Evolutionary conservation across 345 rosid genomes (phyloP).

Genomic region (Turritis glabra): DNA sequence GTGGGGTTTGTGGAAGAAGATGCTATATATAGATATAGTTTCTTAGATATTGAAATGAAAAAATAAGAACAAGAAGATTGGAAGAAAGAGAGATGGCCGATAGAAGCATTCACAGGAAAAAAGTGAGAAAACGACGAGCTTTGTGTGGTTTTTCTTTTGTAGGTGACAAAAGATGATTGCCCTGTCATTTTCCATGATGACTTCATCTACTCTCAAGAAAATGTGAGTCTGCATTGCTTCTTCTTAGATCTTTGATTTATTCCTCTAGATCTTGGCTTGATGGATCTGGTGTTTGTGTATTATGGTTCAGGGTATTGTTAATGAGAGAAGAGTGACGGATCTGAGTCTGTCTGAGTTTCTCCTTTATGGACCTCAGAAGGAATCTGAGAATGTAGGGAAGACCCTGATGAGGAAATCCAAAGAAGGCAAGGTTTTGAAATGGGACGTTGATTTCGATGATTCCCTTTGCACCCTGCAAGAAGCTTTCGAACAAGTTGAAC

Average conservation of each 20-base stretch:
- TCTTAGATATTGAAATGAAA: slow-evolving; percentile 17
- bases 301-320: slow-evolving; percentile 55
- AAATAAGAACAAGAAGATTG: slow-evolving; percentile 25
- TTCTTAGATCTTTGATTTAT: background rate
- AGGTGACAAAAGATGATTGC: slow-evolving; percentile 92
- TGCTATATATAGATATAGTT: slow-evolving; percentile 19
- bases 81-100: slow-evolving; percentile 28
- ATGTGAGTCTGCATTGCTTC: slow-evolving; percentile 53
- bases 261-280: slow-evolving; percentile 25
- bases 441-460: slow-evolving; percentile 86
- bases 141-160: slow-evolving; percentile 51
- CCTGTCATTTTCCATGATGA: slow-evolving; percentile 96
- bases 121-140: slow-evolving; percentile 25
- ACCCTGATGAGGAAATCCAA: slow-evolving; percentile 66
- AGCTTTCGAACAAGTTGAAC: slow-evolving; percentile 72
- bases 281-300: slow-evolving; percentile 24
- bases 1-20: slow-evolving; percentile 14
- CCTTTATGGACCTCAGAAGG: slow-evolving; percentile 79
- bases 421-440: slow-evolving; percentile 64
- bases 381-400: slow-evolving; percentile 53
- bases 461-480: slow-evolving; percentile 75
- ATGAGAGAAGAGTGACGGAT: slow-evolving; percentile 82
- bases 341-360: slow-evolving; percentile 65
- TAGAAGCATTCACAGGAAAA: slow-evolving; percentile 28
- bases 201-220: slow-evolving; percentile 68